These are phyloP conservation scores for Psilocybe azurescens DNA, from an alignment of 768 basidiomycete species.

Conservation along the genomic window DNA sequence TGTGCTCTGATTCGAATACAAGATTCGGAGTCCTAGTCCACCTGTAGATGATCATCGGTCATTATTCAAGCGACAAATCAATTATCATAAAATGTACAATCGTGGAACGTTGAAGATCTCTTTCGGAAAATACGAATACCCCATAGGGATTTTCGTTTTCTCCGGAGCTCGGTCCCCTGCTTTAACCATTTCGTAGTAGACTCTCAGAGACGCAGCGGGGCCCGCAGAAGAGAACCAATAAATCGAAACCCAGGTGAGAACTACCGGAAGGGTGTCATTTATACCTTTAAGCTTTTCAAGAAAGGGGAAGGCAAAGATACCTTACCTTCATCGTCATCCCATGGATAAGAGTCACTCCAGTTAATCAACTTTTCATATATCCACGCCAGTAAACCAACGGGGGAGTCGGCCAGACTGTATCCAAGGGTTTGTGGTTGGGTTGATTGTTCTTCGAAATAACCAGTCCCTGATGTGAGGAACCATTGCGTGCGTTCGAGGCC, in stretches of 20 bases:
- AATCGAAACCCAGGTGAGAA: conserved; percentile 60
- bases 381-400: conserved; percentile 58
- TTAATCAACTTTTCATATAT: conserved; percentile 56
- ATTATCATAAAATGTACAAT: not conserved
- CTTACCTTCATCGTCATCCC: conserved; percentile 60
- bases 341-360: conserved; percentile 58
- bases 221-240: conserved; percentile 65
- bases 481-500: conserved; percentile 34
- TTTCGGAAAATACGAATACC: conserved; percentile 56
- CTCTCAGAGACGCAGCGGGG: conserved; percentile 59
- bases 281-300: not conserved
- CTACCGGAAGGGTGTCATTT: conserved; percentile 35
- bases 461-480: conserved; percentile 36
- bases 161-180: conserved; percentile 11
- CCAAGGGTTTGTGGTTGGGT: conserved; percentile 60
- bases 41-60: conserved; percentile 28
- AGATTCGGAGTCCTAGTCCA: conserved; percentile 43
- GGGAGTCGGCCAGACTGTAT: conserved; percentile 62
- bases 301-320: not conserved
- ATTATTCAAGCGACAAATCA: not conserved
- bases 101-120: conserved; percentile 40
- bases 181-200: conserved; percentile 57
- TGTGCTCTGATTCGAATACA: conserved; percentile 53
- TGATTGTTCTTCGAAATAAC: conserved; percentile 45
- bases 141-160: conserved; percentile 44